These are phyloP conservation scores for Aspergillus novofumigatus DNA, from an alignment of 2,329 filamentous ascomycete species.

Conservation along the genomic window DNA sequence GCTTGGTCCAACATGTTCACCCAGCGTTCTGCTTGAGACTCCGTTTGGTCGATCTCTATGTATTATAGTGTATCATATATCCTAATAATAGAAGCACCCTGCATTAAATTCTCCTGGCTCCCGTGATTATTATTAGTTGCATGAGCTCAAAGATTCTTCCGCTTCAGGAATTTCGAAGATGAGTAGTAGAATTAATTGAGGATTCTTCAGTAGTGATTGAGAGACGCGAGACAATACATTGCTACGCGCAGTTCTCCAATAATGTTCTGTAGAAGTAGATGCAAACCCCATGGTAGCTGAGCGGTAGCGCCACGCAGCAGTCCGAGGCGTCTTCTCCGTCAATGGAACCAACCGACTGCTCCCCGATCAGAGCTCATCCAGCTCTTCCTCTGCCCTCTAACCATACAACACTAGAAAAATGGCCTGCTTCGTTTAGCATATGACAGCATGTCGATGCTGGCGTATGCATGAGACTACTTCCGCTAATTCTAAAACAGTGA, in stretches of 20 bases:
- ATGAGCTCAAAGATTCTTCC: background rate
- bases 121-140: background rate
- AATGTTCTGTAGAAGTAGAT: background rate
- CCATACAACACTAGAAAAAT: constrained; percentile 12
- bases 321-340: background rate
- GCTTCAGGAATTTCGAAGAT: background rate
- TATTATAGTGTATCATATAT: background rate
- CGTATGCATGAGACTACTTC: constrained; percentile 6
- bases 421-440: constrained; percentile 12
- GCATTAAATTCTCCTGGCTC: background rate
- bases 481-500: constrained; percentile 6
- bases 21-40: background rate
- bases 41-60: background rate
- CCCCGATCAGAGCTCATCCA: constrained; percentile 1
- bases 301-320: background rate
- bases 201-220: background rate
- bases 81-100: background rate
- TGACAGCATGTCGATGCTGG: constrained; percentile 26
- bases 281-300: background rate
- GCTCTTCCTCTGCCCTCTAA: constrained; percentile 7
- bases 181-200: background rate
- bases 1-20: background rate
- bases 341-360: background rate
- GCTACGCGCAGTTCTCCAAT: background rate
- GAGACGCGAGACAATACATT: background rate